Evolutionary conservation across 1,284 basidiomycete species (phyloP), one percentile per base, ranked within the genome.

Genomic region (Trichosporon asahii): DNA sequence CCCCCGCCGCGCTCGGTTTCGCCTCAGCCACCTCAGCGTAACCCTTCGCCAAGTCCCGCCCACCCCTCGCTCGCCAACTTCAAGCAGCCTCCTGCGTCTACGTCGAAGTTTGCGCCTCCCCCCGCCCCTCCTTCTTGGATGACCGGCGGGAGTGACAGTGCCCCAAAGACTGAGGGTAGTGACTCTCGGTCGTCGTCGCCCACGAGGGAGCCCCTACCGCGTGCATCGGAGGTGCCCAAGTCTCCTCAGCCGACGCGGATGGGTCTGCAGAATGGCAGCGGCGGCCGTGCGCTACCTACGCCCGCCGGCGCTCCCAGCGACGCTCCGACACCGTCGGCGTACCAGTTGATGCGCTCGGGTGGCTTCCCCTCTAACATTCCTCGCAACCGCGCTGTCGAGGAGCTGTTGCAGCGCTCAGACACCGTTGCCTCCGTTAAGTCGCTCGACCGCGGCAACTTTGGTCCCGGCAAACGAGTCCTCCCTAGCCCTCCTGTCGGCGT

Each of bases 401-500:
- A 72, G 67, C 57, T 69, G 18, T 68, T 82, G 11, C 79, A 81
- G 25, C 75, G 81, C 9, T 81, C 81, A 1, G 80, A 83, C 66
- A 83, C 82, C 0, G 65, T 81, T 33, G 78, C 80, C 8, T 82
- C 82, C 0, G 73, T 83, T 35, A 80, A 78, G 66, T 83, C 81
- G 0, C 72, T 83, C 1, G 82, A 83, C 70, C 76, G 80, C 0
- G 69, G 70, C n/a, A 76, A 72, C 5, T 79, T 76, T 63, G 66
- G 68, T n/a, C 72, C 74, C 0, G 65, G 70, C 27, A 72, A 74
- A 46, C 68, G 82, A 27, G 74, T 77, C 0, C 71, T 84, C 23
- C 83, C 83, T 0, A 77, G 75, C 60, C 79, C 82, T 0, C 81
- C 80, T 0, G 76, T 78, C 18, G 76, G 72, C 2, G 75, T 82